Evolutionary conservation across 805 yeast species (phyloP), one percentile per base, ranked within the genome.

Genomic region (Nematodospora valgi): DNA sequence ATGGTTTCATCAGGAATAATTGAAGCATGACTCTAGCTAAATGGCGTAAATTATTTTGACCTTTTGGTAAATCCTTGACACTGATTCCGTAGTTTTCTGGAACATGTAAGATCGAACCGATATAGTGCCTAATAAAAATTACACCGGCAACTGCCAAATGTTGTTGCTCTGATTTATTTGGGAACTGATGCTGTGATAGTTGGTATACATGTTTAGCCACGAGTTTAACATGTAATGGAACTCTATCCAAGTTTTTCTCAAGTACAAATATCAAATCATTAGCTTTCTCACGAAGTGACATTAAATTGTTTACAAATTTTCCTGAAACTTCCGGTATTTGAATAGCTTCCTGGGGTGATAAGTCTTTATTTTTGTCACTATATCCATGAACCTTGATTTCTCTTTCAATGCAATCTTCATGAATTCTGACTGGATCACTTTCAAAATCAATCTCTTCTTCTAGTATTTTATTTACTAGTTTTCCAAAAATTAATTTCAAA

Each of bases 251-350:
- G 21, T 60, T 58, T 2, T 52, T 54, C 17, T 70, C 72, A 16
- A 88, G 48, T 0, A 74, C 49, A 13, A 73, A 73, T 46, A 86
- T 65, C 7, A 85, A 61, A 37, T 77, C 76, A 17, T 82, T 75
- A 0, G 86, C 66, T 28, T 72, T 68, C 43, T 85, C 95, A 55
- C 98, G 75, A 34, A 93, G 59, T 15, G 64, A 64, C 57, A 85
- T 85, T 49, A 93, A 63, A 47, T 93, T 89, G 23, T 68, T 58
- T 22, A 93, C 80, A 54, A 86, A 93, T 27, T 70, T 68, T 0
- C 62, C 58, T 22, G 93, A 74, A 0, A 91, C 87, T n/a, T 73
- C 79, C 1, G 79, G 74, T 45, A 86, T 89, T 44, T 82, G 82
- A 42, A 91, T 86, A 1, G 98, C 95, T 24, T 64, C 68, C 35